A percentile compares a stretch with the other conserved stretches of the same genome.
These are phyloP conservation scores for Penicillium verrucosum DNA, from an alignment of 2,329 filamentous ascomycete species.

Conservation along the genomic window DNA sequence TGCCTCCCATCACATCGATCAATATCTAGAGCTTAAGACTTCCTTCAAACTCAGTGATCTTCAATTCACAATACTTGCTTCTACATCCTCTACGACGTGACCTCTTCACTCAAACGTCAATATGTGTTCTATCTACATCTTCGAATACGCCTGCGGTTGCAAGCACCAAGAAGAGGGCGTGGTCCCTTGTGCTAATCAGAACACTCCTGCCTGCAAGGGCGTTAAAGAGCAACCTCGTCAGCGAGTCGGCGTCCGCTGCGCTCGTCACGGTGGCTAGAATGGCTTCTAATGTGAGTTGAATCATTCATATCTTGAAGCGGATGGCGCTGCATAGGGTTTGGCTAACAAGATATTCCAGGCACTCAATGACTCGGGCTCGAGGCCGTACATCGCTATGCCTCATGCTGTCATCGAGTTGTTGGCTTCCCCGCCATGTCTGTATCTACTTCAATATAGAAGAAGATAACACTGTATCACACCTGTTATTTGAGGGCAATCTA, in stretches of 20 bases:
- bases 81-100: background rate
- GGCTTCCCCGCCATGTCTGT: background rate
- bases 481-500: background rate
- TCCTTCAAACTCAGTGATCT: background rate
- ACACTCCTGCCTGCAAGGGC: slow-evolving; percentile 29
- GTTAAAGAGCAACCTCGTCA: slow-evolving; percentile 33
- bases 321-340: slow-evolving; percentile 6
- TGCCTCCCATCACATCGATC: slow-evolving; percentile 4
- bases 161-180: slow-evolving; percentile 33
- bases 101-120: slow-evolving; percentile 4
- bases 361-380: background rate
- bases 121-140: slow-evolving; percentile 40
- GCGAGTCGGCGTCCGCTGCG: slow-evolving; percentile 35
- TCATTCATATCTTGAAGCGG: background rate
- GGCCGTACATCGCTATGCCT: background rate
- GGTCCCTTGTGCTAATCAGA: slow-evolving; percentile 35
- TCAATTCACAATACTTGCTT: background rate
- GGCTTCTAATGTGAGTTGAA: background rate
- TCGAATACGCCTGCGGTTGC: slow-evolving; percentile 40
- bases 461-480: background rate
- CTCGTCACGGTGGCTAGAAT: slow-evolving; percentile 21
- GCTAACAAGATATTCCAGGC: slow-evolving; percentile 5
- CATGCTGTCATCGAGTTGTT: background rate
- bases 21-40: background rate
- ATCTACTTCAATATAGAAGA: background rate